phyloP scores from a whole-genome alignment of 2,329 filamentous ascomycete species.

The Myriangium duriaei region DNA sequence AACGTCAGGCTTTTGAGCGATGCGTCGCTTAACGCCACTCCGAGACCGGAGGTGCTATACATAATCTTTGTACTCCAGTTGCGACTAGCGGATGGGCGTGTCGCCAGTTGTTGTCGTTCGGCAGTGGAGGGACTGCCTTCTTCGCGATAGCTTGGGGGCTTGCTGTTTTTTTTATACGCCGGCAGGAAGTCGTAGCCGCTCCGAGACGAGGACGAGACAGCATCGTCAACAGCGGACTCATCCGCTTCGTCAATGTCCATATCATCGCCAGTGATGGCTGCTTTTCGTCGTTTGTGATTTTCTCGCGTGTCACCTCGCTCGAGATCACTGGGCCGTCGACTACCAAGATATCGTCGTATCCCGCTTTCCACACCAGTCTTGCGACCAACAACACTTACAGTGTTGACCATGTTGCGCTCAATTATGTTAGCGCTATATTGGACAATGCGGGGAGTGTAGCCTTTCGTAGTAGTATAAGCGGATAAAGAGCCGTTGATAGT shows the following conservation, averaged over 20 bases:
- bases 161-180: conserved; percentile 64
- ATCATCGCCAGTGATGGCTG: conserved; percentile 25
- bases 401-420: conserved; percentile 78
- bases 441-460: conserved; percentile 78
- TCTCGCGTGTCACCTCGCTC: conserved; percentile 27
- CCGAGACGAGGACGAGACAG: conserved; percentile 4
- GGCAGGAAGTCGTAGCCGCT: conserved; percentile 62
- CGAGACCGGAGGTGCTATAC: conserved; percentile 80
- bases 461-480: conserved; percentile 77
- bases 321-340: conserved; percentile 41
- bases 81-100: conserved; percentile 29
- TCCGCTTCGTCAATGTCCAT: conserved; percentile 38
- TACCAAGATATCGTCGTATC: conserved; percentile 64
- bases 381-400: conserved; percentile 69
- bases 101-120: conserved; percentile 15
- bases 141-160: conserved; percentile 27
- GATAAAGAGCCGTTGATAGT: conserved; percentile 66
- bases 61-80: conserved; percentile 70
- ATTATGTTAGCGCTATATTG: conserved; percentile 80
- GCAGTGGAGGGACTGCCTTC: conserved; percentile 20
- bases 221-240: conserved; percentile 13
- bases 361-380: conserved; percentile 80
- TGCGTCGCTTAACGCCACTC: conserved; percentile 82
- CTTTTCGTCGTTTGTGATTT: conserved; percentile 31
- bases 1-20: conserved; percentile 74